These are phyloP conservation scores for Sarcodon sp. DNA, from an alignment of 768 basidiomycete species.

Conservation along the genomic window DNA sequence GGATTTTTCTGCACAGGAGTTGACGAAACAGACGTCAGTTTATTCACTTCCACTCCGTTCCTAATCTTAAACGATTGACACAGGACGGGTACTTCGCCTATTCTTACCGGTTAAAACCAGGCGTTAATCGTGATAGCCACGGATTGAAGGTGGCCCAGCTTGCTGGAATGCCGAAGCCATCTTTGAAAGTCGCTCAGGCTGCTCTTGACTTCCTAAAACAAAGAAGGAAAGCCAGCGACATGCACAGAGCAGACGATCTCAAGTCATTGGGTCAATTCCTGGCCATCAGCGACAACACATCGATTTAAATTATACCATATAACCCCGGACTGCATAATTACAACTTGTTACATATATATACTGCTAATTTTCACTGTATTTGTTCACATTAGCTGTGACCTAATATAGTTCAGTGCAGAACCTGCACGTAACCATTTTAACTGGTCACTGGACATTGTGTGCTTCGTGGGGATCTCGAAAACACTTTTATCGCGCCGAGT, in stretches of 20 bases:
- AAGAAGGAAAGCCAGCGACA: constrained; percentile 1
- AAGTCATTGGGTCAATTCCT: constrained; percentile 8
- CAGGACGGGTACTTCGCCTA: constrained; percentile 77
- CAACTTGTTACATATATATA: neutral
- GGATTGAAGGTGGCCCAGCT: constrained; percentile 82
- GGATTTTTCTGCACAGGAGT: constrained; percentile 87
- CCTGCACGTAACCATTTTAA: constrained; percentile 84
- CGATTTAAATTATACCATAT: constrained; percentile 2
- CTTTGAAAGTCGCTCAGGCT: constrained; percentile 45
- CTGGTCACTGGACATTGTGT: constrained; percentile 88
- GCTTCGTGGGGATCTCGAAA: constrained; percentile 62
- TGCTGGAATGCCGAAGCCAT: constrained; percentile 66
- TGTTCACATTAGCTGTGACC: constrained; percentile 30
- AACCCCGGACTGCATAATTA: neutral
- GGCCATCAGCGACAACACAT: neutral
- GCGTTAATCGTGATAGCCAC: constrained; percentile 85
- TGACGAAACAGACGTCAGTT: constrained; percentile 58
- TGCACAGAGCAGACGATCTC: constrained; percentile 3
- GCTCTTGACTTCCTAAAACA: constrained; percentile 30
- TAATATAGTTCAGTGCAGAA: constrained; percentile 84
- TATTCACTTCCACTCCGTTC: neutral
- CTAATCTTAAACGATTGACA: neutral
- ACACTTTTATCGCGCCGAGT: constrained; percentile 47
- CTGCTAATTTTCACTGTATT: neutral
- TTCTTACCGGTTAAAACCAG: constrained; percentile 67